Evolutionary conservation across 1,284 basidiomycete species (phyloP), one percentile per base, ranked within the genome.

Genomic region (Xerocomus tenax): DNA sequence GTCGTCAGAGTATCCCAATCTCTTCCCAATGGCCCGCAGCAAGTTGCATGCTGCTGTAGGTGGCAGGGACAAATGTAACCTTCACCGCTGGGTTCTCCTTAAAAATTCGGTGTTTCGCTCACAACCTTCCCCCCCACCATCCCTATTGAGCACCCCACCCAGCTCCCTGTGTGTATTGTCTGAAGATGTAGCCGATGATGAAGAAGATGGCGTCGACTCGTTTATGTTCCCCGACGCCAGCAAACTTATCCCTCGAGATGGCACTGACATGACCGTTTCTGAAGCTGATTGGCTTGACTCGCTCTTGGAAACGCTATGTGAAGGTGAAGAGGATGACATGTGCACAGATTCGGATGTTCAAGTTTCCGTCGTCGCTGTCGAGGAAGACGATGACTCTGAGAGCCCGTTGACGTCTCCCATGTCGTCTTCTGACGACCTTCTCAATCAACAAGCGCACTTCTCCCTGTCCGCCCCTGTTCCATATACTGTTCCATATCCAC

Each of bases 1-100:
- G 76, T 70, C 73, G 57, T 65, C 73, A 62, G 73, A 75, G 60
- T 62, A 70, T 54, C 57, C 70, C 50, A 71, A 68, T 60, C 71
- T 85, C 43, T 79, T 76, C 59, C 69, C 73, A 58, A 71, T 87
- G 68, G 81, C 86, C 67, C 84, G 80, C 63, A 78, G 73, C 68
- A 89, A 89, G 74, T 74, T 89, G 69, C 79, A 81, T 57, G 67
- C 74, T 54, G 80, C 78, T 60, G 64, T 76, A 58, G 73, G 74
- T 52, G 70, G 74, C 66, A 80, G 75, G 69, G 82, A 84, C 70
- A 78, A 71, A 58, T 75, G 76, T 72, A 86, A 79, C 70, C 76
- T 89, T 70, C 84, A 86, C 65, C 84, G 86, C 65, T 87, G 84
- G 83, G 86, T 89, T 50, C 75, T 89, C 52, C 76, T 89, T 66